Percentiles rank a stretch among this genome's conserved stretches.
Conservation (phyloP, 139 green algal species). For the Tetradesmus lagerheimii region DNA sequence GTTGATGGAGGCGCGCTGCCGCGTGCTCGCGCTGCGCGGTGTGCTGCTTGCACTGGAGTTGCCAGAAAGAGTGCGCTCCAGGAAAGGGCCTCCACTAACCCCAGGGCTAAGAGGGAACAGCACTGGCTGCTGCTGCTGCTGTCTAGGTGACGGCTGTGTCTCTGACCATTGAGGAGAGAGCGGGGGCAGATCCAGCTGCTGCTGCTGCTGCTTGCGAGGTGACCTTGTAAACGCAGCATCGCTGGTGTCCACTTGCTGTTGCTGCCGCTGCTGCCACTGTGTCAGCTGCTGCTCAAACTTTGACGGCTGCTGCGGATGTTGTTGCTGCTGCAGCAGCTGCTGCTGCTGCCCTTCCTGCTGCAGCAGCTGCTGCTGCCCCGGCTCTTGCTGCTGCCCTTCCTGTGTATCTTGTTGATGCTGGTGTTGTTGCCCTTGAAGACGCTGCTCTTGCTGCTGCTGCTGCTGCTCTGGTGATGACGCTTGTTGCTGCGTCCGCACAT, state of each 20-base stretch:
- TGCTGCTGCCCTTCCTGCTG: not conserved
- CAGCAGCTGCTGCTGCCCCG: not conserved
- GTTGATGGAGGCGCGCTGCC: not conserved
- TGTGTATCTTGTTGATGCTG: not conserved
- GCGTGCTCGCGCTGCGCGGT: not conserved
- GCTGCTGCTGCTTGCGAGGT: not conserved
- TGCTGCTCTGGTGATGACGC: not conserved
- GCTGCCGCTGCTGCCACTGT: not conserved
- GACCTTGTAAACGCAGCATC: not conserved
- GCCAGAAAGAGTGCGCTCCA: conserved; percentile 3
- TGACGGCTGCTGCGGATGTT: not conserved
- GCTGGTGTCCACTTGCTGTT: not conserved
- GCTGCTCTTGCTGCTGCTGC: not conserved
- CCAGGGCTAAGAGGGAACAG: not conserved
- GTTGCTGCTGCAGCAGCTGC: not conserved
- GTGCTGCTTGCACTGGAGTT: not conserved
- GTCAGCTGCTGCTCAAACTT: not conserved
- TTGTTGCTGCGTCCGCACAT: not conserved
- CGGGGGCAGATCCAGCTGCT: not conserved
- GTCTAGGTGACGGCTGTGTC: not conserved
- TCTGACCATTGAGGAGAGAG: not conserved
- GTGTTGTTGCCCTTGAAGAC: not conserved
- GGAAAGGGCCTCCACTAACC: not conserved
- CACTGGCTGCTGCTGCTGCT: not conserved
- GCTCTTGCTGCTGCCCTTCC: not conserved